Base-by-base conservation (phyloP, 129 eudicot genomes). In the Chrysanthemum seticuspe region DNA sequence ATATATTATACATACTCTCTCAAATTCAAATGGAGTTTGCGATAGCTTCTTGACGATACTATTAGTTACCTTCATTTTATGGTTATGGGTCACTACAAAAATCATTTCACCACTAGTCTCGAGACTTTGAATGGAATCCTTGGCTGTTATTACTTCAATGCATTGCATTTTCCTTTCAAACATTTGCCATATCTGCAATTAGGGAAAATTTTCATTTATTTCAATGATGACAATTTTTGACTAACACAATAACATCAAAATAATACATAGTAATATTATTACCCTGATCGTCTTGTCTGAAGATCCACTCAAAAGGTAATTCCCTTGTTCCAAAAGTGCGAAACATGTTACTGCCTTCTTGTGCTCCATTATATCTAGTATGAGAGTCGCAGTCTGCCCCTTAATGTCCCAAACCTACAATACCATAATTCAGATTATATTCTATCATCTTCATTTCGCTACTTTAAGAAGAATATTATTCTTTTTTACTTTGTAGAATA, bases 331-430 rank as follows among this genome's bases (percentile, higher is more conserved):
- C 52, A 77, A 71, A 71, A 91, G 83, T 10, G 97, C 81, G 65
- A 88, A 84, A 64, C 95, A 91, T 66, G 95, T 87, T 66, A 91
- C 95, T 3, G 89, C 90, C 87, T 91, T 88, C 73, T 73, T 86
- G 85, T 91, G 95, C 82, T 78, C 91, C 72, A 82, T 91, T 12
- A 71, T 74, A 47, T 91, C 88, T 48, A 70, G 70, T 47, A 84
- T 81, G 76, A 91, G 88, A 67, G 84, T 86, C 21, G 87, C 88
- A 52, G 82, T 82, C 25, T 84, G 91, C 65, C 92, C 92, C 74
- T 82, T 88, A 49, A 91, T 81, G 54, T 84, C 95, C 97, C 97
- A 91, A 23, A 80, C 89, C 96, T 90, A 50, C 63, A 15, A 76
- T 63, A 70, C 66, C 44, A 40, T 59, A 29, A 47, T 31, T 56